Base-by-base conservation (phyloP, 768 basidiomycete species). In the Hygrophoropsis aurantiaca region DNA sequence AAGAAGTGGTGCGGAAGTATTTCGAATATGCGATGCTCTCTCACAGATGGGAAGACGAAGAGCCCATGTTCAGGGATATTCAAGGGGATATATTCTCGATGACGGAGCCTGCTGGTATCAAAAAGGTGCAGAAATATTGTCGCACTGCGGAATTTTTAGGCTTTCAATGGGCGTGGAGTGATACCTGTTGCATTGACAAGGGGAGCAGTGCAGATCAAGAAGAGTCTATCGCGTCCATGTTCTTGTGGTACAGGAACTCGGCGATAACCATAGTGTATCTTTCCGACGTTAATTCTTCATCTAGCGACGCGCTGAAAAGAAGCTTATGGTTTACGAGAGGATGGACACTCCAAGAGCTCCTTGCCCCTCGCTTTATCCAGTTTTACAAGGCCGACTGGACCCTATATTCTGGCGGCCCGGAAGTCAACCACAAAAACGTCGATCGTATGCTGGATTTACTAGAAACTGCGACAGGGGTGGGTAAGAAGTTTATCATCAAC, bases 151-250 rank as follows among this genome's bases (percentile, higher is more conserved):
- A 48, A 34, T 36, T 46, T n/a, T 39, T 30, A 1, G 50, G 49
- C 26, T 64, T 54, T 42, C 44, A 3, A 15, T 58, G 59, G 49
- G 58, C 59, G 32, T 68, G 63, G 64, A 55, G 55, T 37, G 66
- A 67, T 11, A 66, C 64, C 1, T 66, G 59, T 13, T 67, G 66
- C 23, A 64, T 62, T 20, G 58, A 65, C 26, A 61, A 64, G 35
- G 23, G 44, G 11, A 66, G 64, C 41, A 67, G 61, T 18, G 59
- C 60, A 10, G 64, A 66, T 33, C 52, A 64, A 3, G 58, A 64
- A 13, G 64, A 66, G 30, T 60, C 66, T 45, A 61, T 66, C 39
- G 54, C 56, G 16, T 58, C 59, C 42, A 66, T 67, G 66, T 67
- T 67, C 19, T 54, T 21, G 13, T 66, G 65, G 65, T 67, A 65